These are phyloP conservation scores for Puccinia hordei DNA, from an alignment of 1,284 basidiomycete genomes.

Conservation along the genomic window DNA sequence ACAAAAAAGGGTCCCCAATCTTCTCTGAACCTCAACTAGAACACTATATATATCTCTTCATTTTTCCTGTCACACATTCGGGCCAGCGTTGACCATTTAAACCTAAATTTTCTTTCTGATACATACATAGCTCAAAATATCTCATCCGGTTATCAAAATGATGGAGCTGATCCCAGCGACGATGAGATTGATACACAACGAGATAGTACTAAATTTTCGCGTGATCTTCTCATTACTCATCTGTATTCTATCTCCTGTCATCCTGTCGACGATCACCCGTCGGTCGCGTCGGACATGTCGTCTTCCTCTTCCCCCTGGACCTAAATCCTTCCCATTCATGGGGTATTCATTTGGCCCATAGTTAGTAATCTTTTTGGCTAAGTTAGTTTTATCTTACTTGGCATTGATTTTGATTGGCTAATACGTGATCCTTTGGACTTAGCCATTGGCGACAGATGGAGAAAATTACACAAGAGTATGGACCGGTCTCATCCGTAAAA, in stretches of 20 bases:
- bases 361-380: constrained; percentile 37
- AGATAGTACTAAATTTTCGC: constrained; percentile 11
- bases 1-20: neutral
- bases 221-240: constrained; percentile 15
- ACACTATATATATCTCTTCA: neutral
- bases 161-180: constrained; percentile 25
- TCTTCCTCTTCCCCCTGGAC: constrained; percentile 44
- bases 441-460: constrained; percentile 48
- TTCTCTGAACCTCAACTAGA: neutral
- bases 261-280: constrained; percentile 22
- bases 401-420: neutral
- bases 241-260: constrained; percentile 19
- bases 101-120: neutral
- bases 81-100: neutral
- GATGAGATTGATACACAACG: neutral
- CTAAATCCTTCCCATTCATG: constrained; percentile 32
- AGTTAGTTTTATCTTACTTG: neutral
- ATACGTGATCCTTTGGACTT: neutral
- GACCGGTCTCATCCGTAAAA: constrained; percentile 46
- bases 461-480: constrained; percentile 42
- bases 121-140: constrained; percentile 1
- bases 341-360: constrained; percentile 46
- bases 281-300: neutral
- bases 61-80: neutral
- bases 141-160: constrained; percentile 10